Conservation (phyloP, 2,329 filamentous ascomycete species). For the Xylaria hypoxylon region DNA sequence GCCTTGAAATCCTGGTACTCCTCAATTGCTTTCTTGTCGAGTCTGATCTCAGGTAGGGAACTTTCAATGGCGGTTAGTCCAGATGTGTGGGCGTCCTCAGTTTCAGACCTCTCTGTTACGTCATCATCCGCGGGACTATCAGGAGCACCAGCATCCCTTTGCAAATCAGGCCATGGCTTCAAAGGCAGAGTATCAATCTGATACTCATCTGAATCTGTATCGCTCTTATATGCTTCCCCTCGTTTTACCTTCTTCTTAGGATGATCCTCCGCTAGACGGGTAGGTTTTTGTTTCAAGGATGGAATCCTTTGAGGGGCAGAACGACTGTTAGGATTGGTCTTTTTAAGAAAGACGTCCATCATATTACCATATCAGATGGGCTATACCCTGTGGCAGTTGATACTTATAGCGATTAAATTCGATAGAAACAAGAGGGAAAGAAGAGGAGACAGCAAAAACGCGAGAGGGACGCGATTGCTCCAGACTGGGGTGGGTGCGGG, state of each 20-base stretch:
- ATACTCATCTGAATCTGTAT: conserved; percentile 52
- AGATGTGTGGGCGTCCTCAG: conserved; percentile 48
- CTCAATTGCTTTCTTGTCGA: conserved; percentile 78
- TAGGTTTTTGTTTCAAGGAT: conserved; percentile 27
- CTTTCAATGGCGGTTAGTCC: conserved; percentile 75
- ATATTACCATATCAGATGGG: conserved; percentile 17
- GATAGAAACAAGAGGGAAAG: conserved; percentile 5
- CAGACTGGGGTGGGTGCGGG: not conserved
- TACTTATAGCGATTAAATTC: too few species aligned
- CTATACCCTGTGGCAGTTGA: not conserved
- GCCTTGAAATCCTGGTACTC: conserved; percentile 80
- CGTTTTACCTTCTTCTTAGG: conserved; percentile 54
- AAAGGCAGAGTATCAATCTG: conserved; percentile 32
- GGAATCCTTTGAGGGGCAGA: conserved; percentile 27
- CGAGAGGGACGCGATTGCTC: conserved; percentile 34
- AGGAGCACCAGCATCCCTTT: conserved; percentile 37
- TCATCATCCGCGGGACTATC: conserved; percentile 54
- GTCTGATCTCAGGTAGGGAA: conserved; percentile 74
- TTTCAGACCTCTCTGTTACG: conserved; percentile 41
- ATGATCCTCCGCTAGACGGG: conserved; percentile 41
- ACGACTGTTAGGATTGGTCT: conserved; percentile 27
- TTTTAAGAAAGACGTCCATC: conserved; percentile 50
- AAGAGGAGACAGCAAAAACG: conserved; percentile 13
- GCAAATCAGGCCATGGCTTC: conserved; percentile 35
- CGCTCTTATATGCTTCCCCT: conserved; percentile 48